Evolutionary conservation across 139 green algal species (phyloP), one percentile per base, ranked within the genome.

Genomic region (Eudorina sp.): DNA sequence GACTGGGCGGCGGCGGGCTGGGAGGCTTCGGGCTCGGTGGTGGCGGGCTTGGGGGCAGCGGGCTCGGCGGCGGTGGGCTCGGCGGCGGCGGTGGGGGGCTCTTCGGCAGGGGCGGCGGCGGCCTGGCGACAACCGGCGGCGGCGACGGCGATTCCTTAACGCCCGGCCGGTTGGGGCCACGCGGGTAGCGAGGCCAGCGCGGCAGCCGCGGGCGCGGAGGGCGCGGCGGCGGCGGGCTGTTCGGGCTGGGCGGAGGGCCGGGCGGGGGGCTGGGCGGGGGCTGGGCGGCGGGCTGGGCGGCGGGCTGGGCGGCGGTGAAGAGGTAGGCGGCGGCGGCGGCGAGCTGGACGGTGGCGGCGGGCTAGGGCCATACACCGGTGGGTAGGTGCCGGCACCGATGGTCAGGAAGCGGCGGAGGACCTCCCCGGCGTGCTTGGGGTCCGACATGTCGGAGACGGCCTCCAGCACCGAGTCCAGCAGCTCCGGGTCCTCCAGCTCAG

Each of bases 401-500:
- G 31, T 9, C 8, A 79, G 70, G 70, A 79, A 79, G 43, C 70
- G 70, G 40, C 70, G 70, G 25, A 79, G 21, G 21, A 55, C 43
- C 40, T 53, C 70, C 23, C 3, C 4, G 36, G 70, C 41, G 21
- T 79, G 41, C 29, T 48, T 45, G 66, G 66, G 66, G 31, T 79
- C 70, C 6, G 40, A 36, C 70, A 79, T 41, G 70, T 79, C 70
- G 41, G 41, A 53, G 1, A 21, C 70, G 19, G 70, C 23, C 38
- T 79, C 70, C 3, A 79, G 70, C 23, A 79, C 41, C 19, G 70
- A 58, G 16, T 79, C 70, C 25, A 79, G 7, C 4, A 53, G 11
- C 70, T 79, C 68, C 36, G 62, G 62, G 38, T 72, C 62, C 38
- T 72, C 62, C 2, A 72, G 62, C 62, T 72, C 62, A 31, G 62